phyloP scores from a whole-genome alignment of 257 asterid species.

The Solanum appendiculatum region DNA sequence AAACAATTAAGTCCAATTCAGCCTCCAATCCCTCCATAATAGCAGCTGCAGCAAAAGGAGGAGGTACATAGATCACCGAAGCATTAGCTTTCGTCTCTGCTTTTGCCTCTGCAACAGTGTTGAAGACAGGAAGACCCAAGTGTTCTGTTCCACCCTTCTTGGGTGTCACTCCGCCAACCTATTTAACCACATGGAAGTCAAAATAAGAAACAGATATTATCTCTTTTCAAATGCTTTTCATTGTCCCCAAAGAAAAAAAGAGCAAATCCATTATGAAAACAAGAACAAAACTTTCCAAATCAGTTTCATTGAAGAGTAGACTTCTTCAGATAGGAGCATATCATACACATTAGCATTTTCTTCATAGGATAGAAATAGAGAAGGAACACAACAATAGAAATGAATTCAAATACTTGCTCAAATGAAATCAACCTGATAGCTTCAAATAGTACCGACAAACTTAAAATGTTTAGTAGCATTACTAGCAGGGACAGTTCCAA shows the following conservation, averaged over 20 bases:
- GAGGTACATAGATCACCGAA: slow-evolving; percentile 91
- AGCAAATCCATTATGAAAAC: not conserved
- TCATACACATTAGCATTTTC: not conserved
- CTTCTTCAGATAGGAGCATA: not conserved
- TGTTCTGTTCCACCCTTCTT: slow-evolving; percentile 96
- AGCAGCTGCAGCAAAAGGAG: slow-evolving; percentile 93
- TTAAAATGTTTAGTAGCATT: not conserved
- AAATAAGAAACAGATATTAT: not conserved
- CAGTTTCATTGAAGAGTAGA: not conserved
- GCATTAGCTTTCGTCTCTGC: slow-evolving; percentile 94
- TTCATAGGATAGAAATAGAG: not conserved
- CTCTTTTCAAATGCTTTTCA: not conserved
- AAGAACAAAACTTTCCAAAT: not conserved
- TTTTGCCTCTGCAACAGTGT: slow-evolving; percentile 88
- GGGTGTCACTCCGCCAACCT: slow-evolving; percentile 99
- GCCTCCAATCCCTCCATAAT: slow-evolving; percentile 91
- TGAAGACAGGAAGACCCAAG: slow-evolving; percentile 94
- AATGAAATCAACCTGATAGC: not conserved
- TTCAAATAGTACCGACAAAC: not conserved
- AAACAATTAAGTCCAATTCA: slow-evolving; percentile 85
- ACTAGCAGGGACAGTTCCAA: not conserved
- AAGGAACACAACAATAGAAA: not conserved
- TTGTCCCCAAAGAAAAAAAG: not conserved
- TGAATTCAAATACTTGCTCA: not conserved
- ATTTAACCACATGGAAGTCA: slow-evolving; percentile 2